Conservation (phyloP, 2,329 filamentous ascomycete species). For the Penicillium fuscoglaucum region DNA sequence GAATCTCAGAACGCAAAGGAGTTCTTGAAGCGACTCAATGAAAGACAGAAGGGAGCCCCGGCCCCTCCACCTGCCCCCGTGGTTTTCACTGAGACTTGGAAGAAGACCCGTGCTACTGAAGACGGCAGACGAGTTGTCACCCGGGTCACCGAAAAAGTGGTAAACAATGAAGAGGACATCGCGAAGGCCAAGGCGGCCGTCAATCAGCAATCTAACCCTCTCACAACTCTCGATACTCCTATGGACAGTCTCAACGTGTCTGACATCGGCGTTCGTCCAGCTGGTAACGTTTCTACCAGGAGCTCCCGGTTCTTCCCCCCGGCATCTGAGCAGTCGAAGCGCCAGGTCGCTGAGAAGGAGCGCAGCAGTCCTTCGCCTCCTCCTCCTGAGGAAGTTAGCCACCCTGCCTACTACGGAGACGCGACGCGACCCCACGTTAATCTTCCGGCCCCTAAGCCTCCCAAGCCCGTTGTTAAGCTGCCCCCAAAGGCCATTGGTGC, state of each 20-base stretch:
- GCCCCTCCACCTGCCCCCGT: conserved; percentile 32
- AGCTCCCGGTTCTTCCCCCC: conserved; percentile 53
- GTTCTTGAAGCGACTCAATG: conserved; percentile 41
- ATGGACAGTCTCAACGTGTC: neutral
- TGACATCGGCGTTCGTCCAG: conserved; percentile 23
- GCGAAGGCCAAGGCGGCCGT: neutral
- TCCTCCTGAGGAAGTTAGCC: conserved; percentile 57
- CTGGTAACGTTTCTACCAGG: conserved; percentile 39
- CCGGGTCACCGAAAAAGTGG: conserved; percentile 32
- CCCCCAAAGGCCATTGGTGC: conserved; percentile 59
- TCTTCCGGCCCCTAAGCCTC: conserved; percentile 62
- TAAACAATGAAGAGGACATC: conserved; percentile 9
- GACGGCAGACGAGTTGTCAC: conserved; percentile 44
- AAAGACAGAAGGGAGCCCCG: conserved; percentile 28
- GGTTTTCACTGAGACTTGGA: conserved; percentile 49
- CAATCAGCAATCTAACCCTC: conserved; percentile 31
- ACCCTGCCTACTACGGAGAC: conserved; percentile 58
- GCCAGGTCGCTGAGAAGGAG: conserved; percentile 32
- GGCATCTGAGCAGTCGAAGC: conserved; percentile 39
- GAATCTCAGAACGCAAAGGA: conserved; percentile 46
- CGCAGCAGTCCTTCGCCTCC: conserved; percentile 52
- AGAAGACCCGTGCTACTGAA: conserved; percentile 46
- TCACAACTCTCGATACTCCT: conserved; percentile 38
- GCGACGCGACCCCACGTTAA: conserved; percentile 55
- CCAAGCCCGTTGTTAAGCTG: conserved; percentile 75